Evolutionary conservation across 331 rosid species (phyloP), one percentile per base, ranked within the genome.

Genomic region (Malus hybrid): DNA sequence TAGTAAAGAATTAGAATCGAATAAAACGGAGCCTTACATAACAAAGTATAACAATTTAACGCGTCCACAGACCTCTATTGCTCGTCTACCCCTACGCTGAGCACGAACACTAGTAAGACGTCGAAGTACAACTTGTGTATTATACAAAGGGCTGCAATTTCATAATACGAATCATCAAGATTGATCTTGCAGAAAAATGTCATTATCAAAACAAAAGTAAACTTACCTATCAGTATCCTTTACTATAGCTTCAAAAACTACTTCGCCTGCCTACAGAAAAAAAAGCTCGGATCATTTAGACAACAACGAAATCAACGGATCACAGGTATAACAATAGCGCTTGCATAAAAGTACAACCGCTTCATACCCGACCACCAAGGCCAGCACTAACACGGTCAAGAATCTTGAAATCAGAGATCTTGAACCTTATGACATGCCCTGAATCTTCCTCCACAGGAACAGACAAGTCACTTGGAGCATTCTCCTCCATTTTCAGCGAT

Each of bases 361-460:
- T 20, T 32, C 96, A 71, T 92, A 94, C 99, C 96, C 97, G 86
- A 75, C 96, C 97, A 29, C 96, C 96, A 46, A 86, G 96, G 87
- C 97, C 99, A 62, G 82, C 68, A 83, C 99, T 92, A 76, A 94
- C 83, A 65, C 29, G 64, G 77, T 89, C 83, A 5, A 90, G 87
- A 76, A 90, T 78, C 70, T 87, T 84, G 61, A 92, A 94, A 80
- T 94, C 96, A 5, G 97, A 88, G 71, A 88, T 92, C 84, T 82
- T 87, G 89, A 94, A 94, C 83, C 85, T 83, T 5, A 82, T 82
- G 76, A 92, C 96, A 84, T 94, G 96, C 70, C 81, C 97, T 24
- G 86, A 75, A 57, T 91, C 98, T 80, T 94, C 99, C 80, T 90
- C 99, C 81, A 77, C 32, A 52, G 86, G 79, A 67, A 59, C 83